phyloP scores from a whole-genome alignment of 2,329 filamentous ascomycete genomes.

The Alternaria viburni region DNA sequence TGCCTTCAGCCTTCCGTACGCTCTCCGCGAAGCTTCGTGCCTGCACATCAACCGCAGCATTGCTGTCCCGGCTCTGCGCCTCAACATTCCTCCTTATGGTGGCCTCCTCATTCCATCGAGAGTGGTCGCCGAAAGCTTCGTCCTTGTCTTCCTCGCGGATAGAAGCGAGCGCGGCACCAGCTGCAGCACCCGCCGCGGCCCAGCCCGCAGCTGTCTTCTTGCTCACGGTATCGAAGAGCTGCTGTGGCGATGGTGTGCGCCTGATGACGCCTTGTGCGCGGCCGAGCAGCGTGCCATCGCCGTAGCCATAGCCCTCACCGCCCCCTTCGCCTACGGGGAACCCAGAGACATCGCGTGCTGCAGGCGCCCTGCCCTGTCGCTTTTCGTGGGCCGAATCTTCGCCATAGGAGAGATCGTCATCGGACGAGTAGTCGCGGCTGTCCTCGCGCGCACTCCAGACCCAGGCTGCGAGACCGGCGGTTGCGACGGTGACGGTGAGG shows the following conservation, averaged over 20 bases:
- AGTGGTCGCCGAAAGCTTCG: slow-evolving; percentile 78
- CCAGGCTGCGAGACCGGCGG: slow-evolving; percentile 87
- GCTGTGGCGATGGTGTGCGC: slow-evolving; percentile 84
- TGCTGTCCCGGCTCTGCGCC: slow-evolving; percentile 45
- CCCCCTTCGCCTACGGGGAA: slow-evolving; percentile 35
- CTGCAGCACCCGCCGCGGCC: slow-evolving; percentile 79
- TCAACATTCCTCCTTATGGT: slow-evolving; percentile 64
- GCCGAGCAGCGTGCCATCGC: slow-evolving; percentile 69
- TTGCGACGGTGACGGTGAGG: slow-evolving; percentile 85
- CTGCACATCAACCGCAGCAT: slow-evolving; percentile 41
- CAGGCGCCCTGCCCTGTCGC: slow-evolving; percentile 28
- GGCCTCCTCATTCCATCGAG: slow-evolving; percentile 90
- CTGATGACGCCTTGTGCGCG: slow-evolving; percentile 82
- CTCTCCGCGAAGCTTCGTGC: slow-evolving; percentile 41
- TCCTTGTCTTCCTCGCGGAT: slow-evolving; percentile 84
- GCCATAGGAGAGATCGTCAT: slow-evolving; percentile 52
- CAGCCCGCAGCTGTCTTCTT: slow-evolving; percentile 82
- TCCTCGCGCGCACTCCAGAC: slow-evolving; percentile 88
- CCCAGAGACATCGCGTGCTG: slow-evolving; percentile 24
- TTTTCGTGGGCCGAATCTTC: slow-evolving; percentile 42
- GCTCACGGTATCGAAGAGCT: slow-evolving; percentile 83
- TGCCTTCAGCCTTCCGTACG: slow-evolving; percentile 24
- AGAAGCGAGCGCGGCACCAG: slow-evolving; percentile 81
- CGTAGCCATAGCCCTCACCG: slow-evolving; percentile 19
- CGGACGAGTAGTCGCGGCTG: slow-evolving; percentile 71